Conservation (phyloP, 371 early-diverging fungal species). For the Blastocladiella emersonii region DNA sequence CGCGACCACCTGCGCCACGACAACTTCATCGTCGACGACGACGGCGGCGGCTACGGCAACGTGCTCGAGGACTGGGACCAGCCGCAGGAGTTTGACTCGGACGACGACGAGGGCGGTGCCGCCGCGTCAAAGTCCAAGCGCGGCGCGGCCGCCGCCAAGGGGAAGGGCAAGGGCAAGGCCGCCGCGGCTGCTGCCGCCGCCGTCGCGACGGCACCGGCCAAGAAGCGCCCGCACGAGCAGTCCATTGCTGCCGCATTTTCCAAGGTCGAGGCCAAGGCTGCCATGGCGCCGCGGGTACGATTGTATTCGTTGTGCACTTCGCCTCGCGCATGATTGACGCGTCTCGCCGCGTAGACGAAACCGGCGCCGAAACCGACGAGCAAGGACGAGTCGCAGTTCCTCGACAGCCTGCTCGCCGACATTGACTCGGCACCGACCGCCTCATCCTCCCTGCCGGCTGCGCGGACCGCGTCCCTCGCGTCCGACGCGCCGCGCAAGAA, state of each 20-base stretch:
- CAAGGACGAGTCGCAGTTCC: not conserved
- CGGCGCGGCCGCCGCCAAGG: too few relatives aligned
- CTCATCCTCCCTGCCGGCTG: too few relatives aligned
- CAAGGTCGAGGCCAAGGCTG: not conserved
- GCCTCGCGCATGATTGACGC: too few relatives aligned
- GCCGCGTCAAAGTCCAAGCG: too few relatives aligned
- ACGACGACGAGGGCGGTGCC: slow-evolving; percentile 8
- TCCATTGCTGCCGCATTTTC: not conserved
- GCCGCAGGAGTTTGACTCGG: not conserved
- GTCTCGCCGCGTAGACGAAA: too few relatives aligned
- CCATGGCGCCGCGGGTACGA: not conserved
- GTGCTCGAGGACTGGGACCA: slow-evolving; percentile 25
- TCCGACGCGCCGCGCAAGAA: too few relatives aligned
- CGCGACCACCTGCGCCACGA: slow-evolving; percentile 17
- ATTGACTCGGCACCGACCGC: not conserved
- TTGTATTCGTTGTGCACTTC: not conserved
- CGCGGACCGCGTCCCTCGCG: too few relatives aligned
- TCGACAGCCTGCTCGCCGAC: not conserved
- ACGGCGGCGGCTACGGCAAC: slow-evolving; percentile 31
- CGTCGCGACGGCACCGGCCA: not conserved
- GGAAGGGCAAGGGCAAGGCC: not conserved
- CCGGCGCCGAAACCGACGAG: not conserved
- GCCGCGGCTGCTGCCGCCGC: not conserved
- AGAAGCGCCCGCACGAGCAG: not conserved
- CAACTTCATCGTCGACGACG: slow-evolving; percentile 42